Conservation (phyloP, 192 early-diverging fungal species). For the Dissophora globulifera region DNA sequence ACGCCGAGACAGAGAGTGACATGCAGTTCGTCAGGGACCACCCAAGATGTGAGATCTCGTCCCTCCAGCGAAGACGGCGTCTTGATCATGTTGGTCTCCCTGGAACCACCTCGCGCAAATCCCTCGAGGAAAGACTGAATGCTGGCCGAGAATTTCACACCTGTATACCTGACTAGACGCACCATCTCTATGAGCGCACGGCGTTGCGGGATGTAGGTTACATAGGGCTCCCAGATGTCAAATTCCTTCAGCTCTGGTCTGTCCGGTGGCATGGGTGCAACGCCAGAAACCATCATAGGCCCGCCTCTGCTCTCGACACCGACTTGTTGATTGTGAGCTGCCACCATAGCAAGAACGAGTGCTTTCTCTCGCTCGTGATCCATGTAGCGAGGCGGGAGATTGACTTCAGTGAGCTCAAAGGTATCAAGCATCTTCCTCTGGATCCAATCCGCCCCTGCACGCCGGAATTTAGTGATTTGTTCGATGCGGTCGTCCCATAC, state of each 20-base stretch:
- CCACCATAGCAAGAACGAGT: constrained; percentile 19
- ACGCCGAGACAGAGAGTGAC: constrained; percentile 20
- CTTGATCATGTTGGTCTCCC: background rate
- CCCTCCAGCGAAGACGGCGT: constrained; percentile 7
- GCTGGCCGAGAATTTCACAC: constrained; percentile 14
- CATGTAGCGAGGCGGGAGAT: constrained; percentile 11
- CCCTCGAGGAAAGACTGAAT: constrained; percentile 5
- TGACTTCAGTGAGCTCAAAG: constrained; percentile 9
- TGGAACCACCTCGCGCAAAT: background rate
- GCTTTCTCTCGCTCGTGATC: constrained; percentile 11
- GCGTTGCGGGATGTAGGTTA: constrained; percentile 10
- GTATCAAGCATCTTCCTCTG: constrained; percentile 1
- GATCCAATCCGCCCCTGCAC: constrained; percentile 23
- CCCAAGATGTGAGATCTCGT: constrained; percentile 12
- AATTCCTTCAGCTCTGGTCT: constrained; percentile 14
- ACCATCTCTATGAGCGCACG: constrained; percentile 13
- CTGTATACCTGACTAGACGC: constrained; percentile 16
- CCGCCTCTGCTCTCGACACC: constrained; percentile 12
- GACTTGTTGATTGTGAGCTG: constrained; percentile 24
- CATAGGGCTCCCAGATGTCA: constrained; percentile 28
- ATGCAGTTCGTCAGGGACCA: constrained; percentile 16
- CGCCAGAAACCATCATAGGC: constrained; percentile 7
- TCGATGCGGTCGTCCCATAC: constrained; percentile 71
- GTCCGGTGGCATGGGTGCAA: constrained; percentile 14
- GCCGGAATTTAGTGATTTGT: constrained; percentile 43